Evolutionary conservation across 257 asterid genomes (phyloP).

Genomic region (Thymus mandschuricus): DNA sequence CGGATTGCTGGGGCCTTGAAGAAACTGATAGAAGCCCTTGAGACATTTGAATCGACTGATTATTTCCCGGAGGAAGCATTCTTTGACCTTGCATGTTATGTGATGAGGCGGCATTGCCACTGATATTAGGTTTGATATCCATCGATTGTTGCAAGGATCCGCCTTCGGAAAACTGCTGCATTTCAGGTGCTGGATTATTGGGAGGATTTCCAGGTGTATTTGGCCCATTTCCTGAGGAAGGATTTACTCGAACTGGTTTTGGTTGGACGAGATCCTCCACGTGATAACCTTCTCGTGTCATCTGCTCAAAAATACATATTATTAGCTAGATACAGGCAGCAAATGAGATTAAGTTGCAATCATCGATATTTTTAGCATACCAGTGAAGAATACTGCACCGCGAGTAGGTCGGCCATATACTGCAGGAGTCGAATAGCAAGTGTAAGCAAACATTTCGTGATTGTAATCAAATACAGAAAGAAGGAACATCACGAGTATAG

Average conservation of each 20-base stretch:
- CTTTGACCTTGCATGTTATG: slow-evolving; percentile 61
- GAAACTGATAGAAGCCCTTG: slow-evolving; percentile 74
- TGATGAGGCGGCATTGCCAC: slow-evolving; percentile 50
- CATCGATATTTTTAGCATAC: slow-evolving; percentile 43
- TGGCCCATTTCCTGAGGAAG: slow-evolving; percentile 45
- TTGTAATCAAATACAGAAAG: slow-evolving; percentile 18
- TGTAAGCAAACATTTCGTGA: slow-evolving; percentile 32
- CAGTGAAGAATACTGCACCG: slow-evolving; percentile 76
- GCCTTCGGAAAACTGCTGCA: slow-evolving; percentile 72
- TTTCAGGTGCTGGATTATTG: slow-evolving; percentile 49
- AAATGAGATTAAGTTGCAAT: not conserved
- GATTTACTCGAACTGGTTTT: slow-evolving; percentile 53
- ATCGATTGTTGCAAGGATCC: slow-evolving; percentile 52
- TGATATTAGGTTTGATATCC: slow-evolving; percentile 59
- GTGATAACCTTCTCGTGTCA: slow-evolving; percentile 75
- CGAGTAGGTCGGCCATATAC: slow-evolving; percentile 94
- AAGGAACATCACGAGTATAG: not conserved
- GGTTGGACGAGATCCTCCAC: slow-evolving; percentile 74
- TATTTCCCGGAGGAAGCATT: slow-evolving; percentile 67
- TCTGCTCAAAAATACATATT: slow-evolving; percentile 48
- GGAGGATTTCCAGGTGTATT: slow-evolving; percentile 52
- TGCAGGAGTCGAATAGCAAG: slow-evolving; percentile 47
- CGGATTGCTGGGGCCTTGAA: slow-evolving; percentile 72
- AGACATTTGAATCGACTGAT: slow-evolving; percentile 71
- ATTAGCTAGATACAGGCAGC: slow-evolving; percentile 16